Percentiles rank a stretch among this genome's conserved stretches.
Evolutionary conservation across 2,329 filamentous ascomycete species (phyloP).

Genomic region (Beauveria sp.): DNA sequence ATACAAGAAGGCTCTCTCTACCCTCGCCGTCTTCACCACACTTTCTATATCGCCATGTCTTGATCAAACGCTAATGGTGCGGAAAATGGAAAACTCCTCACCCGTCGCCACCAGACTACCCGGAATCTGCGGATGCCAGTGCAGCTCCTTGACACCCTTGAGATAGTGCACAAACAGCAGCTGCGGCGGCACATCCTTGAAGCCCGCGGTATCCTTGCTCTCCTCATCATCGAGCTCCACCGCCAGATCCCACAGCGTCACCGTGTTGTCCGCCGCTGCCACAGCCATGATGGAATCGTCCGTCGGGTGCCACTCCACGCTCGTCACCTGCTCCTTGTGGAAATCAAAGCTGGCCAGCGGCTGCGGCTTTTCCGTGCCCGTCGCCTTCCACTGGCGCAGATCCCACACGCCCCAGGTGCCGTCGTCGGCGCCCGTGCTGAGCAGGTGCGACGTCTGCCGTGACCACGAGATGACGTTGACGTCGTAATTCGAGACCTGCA

Average conservation of each 20-base stretch:
- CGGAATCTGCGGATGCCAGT: conserved; percentile 96
- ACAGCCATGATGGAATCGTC: conserved; percentile 95
- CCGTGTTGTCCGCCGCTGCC: conserved; percentile 84
- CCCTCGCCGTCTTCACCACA: background rate
- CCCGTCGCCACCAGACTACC: conserved; percentile 86
- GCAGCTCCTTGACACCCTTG: conserved; percentile 87
- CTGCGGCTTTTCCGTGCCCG: conserved; percentile 50
- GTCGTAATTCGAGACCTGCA: conserved; percentile 75
- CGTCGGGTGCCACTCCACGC: conserved; percentile 93
- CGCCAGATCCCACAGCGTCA: conserved; percentile 93
- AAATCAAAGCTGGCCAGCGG: conserved; percentile 92
- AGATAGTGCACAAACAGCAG: conserved; percentile 95
- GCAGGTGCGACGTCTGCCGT: conserved; percentile 74
- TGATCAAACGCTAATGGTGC: conserved; percentile 67
- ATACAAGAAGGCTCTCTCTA: background rate
- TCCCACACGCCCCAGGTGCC: conserved; percentile 96
- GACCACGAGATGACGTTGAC: conserved; percentile 98
- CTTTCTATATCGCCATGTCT: background rate
- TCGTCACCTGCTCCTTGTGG: conserved; percentile 94
- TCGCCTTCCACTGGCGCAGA: conserved; percentile 78
- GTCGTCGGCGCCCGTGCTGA: conserved; percentile 88
- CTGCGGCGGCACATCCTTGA: conserved; percentile 87
- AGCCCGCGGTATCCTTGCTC: conserved; percentile 78
- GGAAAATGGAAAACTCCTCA: conserved; percentile 78
- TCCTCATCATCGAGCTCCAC: conserved; percentile 97